Percentiles rank a stretch among this genome's conserved stretches.
These are phyloP conservation scores for Aspergillus proliferans DNA, from an alignment of 2,329 filamentous ascomycete genomes.

Conservation along the genomic window DNA sequence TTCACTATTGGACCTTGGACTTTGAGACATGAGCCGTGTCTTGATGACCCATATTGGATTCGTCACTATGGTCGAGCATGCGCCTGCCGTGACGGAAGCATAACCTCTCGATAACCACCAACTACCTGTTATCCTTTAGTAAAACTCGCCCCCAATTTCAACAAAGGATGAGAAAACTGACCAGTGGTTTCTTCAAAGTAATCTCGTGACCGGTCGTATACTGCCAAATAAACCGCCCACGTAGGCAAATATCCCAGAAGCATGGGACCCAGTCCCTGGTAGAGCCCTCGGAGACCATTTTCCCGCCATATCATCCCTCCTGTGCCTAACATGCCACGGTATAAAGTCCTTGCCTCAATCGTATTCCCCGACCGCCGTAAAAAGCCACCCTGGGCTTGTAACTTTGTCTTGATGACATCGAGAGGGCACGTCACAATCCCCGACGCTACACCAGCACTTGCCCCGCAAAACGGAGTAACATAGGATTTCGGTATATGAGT, in stretches of 20 bases:
- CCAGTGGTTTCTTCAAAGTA: conserved; percentile 62
- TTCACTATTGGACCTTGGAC: conserved; percentile 48
- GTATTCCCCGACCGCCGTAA: conserved; percentile 36
- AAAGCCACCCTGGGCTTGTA: conserved; percentile 92
- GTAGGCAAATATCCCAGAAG: conserved; percentile 92
- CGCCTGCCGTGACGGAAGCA: conserved; percentile 85
- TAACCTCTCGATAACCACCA: conserved; percentile 74
- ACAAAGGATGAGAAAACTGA: conserved; percentile 31
- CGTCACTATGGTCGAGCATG: conserved; percentile 85
- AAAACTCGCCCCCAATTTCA: neutral
- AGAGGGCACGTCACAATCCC: conserved; percentile 93
- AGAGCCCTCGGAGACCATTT: conserved; percentile 84
- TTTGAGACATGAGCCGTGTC: conserved; percentile 94
- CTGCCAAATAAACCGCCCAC: conserved; percentile 96
- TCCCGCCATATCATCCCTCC: conserved; percentile 77
- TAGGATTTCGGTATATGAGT: conserved; percentile 49
- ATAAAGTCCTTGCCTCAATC: conserved; percentile 52
- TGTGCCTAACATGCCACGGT: conserved; percentile 82
- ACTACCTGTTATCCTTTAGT: conserved; percentile 51
- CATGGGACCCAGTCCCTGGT: conserved; percentile 88
- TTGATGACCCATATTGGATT: conserved; percentile 99
- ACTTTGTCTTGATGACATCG: conserved; percentile 97
- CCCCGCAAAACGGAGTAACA: conserved; percentile 79
- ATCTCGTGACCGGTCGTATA: conserved; percentile 84
- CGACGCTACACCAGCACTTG: conserved; percentile 82